Conservation (phyloP, 768 basidiomycete genomes). For the Crucibulum laeve region DNA sequence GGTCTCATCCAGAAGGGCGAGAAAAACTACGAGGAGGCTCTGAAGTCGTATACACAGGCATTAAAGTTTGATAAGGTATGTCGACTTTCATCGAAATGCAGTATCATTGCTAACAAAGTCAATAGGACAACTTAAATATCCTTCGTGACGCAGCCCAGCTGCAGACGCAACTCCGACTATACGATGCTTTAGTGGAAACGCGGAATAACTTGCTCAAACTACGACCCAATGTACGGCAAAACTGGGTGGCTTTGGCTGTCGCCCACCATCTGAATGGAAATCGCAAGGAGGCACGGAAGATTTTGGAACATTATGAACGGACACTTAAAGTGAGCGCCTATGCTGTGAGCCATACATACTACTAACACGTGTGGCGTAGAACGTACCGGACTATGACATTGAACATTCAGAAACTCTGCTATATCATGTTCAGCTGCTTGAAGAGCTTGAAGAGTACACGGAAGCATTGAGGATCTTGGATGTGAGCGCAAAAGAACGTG, state of each 20-base stretch:
- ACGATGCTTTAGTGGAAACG: slow-evolving; percentile 74
- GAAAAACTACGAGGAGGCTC: slow-evolving; percentile 91
- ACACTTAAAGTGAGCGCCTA: slow-evolving; percentile 61
- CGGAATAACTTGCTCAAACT: slow-evolving; percentile 75
- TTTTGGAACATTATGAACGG: slow-evolving; percentile 67
- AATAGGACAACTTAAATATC: slow-evolving; percentile 91
- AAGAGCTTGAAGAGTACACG: slow-evolving; percentile 61
- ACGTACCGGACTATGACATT: slow-evolving; percentile 72
- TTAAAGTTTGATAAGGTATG: slow-evolving; percentile 84
- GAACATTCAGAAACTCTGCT: slow-evolving; percentile 83
- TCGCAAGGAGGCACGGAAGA: slow-evolving; percentile 59
- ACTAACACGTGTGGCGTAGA: slow-evolving; percentile 31
- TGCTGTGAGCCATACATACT: neutral
- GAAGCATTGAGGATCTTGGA: slow-evolving; percentile 66
- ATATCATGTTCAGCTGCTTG: slow-evolving; percentile 70
- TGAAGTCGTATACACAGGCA: slow-evolving; percentile 90
- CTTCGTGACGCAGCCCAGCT: slow-evolving; percentile 86
- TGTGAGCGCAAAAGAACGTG: slow-evolving; percentile 52
- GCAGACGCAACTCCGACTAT: slow-evolving; percentile 83
- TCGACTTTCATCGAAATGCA: slow-evolving; percentile 3
- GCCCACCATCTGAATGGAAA: slow-evolving; percentile 86
- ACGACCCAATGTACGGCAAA: slow-evolving; percentile 77
- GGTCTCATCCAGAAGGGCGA: slow-evolving; percentile 93
- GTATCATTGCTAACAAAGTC: slow-evolving; percentile 2
- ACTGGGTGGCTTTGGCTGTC: slow-evolving; percentile 88